A percentile compares a stretch with the other conserved stretches of the same genome.
phyloP scores from a whole-genome alignment of 768 basidiomycete genomes.

The Phanerochaete sordida region DNA sequence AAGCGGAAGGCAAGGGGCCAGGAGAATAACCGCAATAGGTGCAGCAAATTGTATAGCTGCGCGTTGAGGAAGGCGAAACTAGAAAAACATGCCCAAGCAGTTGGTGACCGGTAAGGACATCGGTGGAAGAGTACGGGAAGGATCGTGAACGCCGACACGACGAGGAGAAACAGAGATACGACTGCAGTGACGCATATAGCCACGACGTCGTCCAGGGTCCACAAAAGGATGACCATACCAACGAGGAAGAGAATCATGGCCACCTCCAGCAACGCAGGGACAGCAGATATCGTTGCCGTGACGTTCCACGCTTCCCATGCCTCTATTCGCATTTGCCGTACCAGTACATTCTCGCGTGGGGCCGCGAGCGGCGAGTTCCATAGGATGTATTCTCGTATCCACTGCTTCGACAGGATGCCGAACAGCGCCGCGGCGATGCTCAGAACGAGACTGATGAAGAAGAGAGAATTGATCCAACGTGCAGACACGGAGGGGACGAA shows the following conservation, averaged over 20 bases:
- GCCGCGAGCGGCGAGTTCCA: not conserved
- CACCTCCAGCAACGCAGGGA: not conserved
- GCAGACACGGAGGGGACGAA: not conserved
- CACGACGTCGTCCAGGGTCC: conserved; percentile 2
- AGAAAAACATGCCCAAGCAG: not conserved
- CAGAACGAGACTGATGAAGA: not conserved
- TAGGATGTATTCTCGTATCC: not conserved
- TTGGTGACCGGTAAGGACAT: not conserved
- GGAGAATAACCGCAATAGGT: too few relatives aligned
- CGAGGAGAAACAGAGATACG: not conserved
- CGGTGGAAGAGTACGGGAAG: not conserved
- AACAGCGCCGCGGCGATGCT: conserved; percentile 3
- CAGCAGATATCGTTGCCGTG: not conserved
- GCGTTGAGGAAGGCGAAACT: too few relatives aligned
- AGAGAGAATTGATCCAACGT: not conserved
- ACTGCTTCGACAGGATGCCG: not conserved
- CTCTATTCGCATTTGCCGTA: not conserved
- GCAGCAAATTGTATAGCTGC: too few relatives aligned
- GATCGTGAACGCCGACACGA: not conserved
- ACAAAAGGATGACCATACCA: conserved; percentile 1
- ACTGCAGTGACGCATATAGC: not conserved
- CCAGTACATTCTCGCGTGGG: not conserved
- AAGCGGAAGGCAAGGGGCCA: too few relatives aligned
- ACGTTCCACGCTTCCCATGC: conserved; percentile 1
- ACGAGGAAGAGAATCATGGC: not conserved